Evolutionary conservation across 2,329 filamentous ascomycete species (phyloP), one percentile per base, ranked within the genome.

Genomic region (Aureobasidium namibiae): DNA sequence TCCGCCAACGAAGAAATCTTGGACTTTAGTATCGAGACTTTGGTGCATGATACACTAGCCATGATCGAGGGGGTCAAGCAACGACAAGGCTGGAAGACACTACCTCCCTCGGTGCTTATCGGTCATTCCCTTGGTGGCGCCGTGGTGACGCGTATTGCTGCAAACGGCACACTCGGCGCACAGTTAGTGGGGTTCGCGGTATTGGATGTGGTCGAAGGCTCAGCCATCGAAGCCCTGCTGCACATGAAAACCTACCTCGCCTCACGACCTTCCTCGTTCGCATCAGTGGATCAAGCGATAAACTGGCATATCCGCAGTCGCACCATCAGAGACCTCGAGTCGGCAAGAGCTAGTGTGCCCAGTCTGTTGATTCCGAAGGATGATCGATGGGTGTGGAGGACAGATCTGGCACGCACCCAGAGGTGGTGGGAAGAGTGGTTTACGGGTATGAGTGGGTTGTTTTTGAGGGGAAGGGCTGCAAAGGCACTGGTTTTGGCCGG

Each of bases 381-480:
- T n/a, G 53, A 39, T n/a, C 26, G 58, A 2, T 77, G 69, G 67
- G 70, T 67, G 5, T 99, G 94, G 94, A 81, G 86, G 64, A 97
- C 94, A 3, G 86, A 96, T 69, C 79, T 97, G 26, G 83, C 81
- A 0, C 83, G 84, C 38, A 97, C 94, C 9, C 88, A 95, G 68
- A 85, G 88, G 0, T 97, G 92, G 72, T 99, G 92, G 92, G 87
- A 94, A 71, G 88, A 85, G 64, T 99, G 92, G 92, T 97, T 96
- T 69, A 80, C 83, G 11, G 91, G 91, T 0, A 79, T 97, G 66
- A 95, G 90, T 71, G 83, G 83, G 67, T 96, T 95, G 74, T 99
- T 97, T 69, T 78, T 96, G 44, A 81, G 80, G 56, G 89, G 88
- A 0, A 85, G 82, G 63, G 92, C 90, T 29, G 92, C 91, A 9